Percentiles rank a stretch among this genome's conserved stretches.
Conservation (phyloP, 768 basidiomycete genomes). For the Pleurotus djamor region DNA sequence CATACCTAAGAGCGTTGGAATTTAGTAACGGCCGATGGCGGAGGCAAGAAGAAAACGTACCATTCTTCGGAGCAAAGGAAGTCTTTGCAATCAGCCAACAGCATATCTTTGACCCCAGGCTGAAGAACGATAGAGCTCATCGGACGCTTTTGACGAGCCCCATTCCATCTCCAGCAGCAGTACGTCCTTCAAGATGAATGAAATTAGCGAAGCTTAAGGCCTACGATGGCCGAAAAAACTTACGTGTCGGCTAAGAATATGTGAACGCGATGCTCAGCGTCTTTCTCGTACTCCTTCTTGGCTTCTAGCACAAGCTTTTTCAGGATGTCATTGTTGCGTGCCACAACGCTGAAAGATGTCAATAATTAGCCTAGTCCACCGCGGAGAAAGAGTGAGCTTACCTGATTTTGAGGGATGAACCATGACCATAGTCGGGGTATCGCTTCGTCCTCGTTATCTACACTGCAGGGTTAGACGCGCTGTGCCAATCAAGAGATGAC, state of each 20-base stretch:
- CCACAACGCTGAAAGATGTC: slow-evolving; percentile 65
- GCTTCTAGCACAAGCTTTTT: slow-evolving; percentile 87
- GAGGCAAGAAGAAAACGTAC: slow-evolving; percentile 40
- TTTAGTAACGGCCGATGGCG: slow-evolving; percentile 14
- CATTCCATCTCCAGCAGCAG: slow-evolving; percentile 85
- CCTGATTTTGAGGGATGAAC: slow-evolving; percentile 80
- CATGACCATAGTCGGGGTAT: slow-evolving; percentile 73
- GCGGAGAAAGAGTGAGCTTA: slow-evolving; percentile 20
- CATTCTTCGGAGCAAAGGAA: slow-evolving; percentile 84
- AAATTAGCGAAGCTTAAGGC: slow-evolving; percentile 9
- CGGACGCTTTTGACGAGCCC: slow-evolving; percentile 83
- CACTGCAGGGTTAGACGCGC: slow-evolving; percentile 12
- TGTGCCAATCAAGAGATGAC: slow-evolving; percentile 13
- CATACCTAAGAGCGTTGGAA: slow-evolving; percentile 60
- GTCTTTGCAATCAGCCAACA: slow-evolving; percentile 82
- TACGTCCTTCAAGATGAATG: slow-evolving; percentile 46
- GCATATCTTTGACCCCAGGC: slow-evolving; percentile 89
- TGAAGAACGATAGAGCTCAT: slow-evolving; percentile 93
- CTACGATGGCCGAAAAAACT: slow-evolving; percentile 27
- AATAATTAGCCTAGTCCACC: slow-evolving; percentile 9
- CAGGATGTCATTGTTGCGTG: slow-evolving; percentile 84
- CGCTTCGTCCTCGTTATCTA: slow-evolving; percentile 83
- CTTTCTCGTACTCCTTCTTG: slow-evolving; percentile 87
- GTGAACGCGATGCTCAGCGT: slow-evolving; percentile 87
- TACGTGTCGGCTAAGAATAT: slow-evolving; percentile 90